Evolutionary conservation across 139 green algal genomes (phyloP), one percentile per base, ranked within the genome.

Genomic region (Picochlorum sp.): DNA sequence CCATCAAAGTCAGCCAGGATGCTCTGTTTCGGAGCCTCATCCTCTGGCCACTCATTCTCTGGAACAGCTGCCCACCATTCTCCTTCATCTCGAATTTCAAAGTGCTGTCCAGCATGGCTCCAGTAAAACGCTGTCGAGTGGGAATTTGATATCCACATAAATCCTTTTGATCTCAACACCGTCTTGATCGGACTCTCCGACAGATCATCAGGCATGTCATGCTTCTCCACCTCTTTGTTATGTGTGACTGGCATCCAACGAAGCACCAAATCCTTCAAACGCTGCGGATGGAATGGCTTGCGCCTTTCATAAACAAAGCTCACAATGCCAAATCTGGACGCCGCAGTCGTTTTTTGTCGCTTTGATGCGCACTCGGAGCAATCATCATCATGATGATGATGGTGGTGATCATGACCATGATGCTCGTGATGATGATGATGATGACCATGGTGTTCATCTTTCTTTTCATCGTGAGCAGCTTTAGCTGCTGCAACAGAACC

Each of bases 21-120:
- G 57, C 86, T 69, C 14, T 68, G 61, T n/a, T 74, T 72, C 73
- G 91, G 54, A 16, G 58, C 71, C 2, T 34, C 20, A 16, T 85
- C 71, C 14, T 68, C 45, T 3, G 90, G 90, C 87, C 89, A 97
- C 15, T 92, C 83, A 26, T 84, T 76, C 6, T 88, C 70, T 18
- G 78, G 72, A 56, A 96, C 83, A 10, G 83, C 77, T 26, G 75
- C 73, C 87, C 85, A 87, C 82, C 82, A 89, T 51, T 85, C 78
- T 26, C 88, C 88, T 77, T 92, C 88, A 61, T 95, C 89, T 3
- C 84, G 73, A 62, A 97, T 90, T 75, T 96, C 88, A 79, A 95
- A 95, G 81, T 96, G 85, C 73, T 94, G 85, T 13, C 90, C 90
- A 34, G 90, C 90, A 61, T 96, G 89, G 45, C 57, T 80, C 90